Conservation (phyloP, 108 stramenopile species). For the Fragilaria radians region DNA sequence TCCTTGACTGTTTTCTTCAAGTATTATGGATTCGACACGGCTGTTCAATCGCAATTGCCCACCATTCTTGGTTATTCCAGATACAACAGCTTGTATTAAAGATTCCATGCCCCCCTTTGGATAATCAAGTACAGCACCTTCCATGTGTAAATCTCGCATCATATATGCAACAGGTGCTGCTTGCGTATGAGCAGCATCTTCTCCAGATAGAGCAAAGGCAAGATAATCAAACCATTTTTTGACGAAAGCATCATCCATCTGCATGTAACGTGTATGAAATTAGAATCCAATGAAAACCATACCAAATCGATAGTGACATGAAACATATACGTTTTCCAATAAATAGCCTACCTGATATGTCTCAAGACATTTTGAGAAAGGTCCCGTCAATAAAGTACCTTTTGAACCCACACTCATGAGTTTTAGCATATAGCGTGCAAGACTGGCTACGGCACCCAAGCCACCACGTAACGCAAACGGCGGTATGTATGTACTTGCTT, state of each 20-base stretch:
- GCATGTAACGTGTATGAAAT: background rate
- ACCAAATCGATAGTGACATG: background rate
- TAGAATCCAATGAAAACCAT: too few relatives aligned
- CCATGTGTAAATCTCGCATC: slow-evolving; percentile 74
- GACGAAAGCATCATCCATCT: slow-evolving; percentile 40
- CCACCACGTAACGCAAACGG: slow-evolving; percentile 72
- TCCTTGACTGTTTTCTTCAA: slow-evolving; percentile 46
- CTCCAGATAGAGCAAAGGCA: slow-evolving; percentile 78
- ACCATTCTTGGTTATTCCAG: slow-evolving; percentile 42
- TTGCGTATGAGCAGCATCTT: slow-evolving; percentile 80
- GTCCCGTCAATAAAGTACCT: slow-evolving; percentile 53
- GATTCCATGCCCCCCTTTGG: slow-evolving; percentile 82
- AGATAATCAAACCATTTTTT: slow-evolving; percentile 72
- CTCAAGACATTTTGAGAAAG: slow-evolving; percentile 55
- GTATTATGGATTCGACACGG: slow-evolving; percentile 41
- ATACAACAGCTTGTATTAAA: slow-evolving; percentile 70
- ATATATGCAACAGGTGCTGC: slow-evolving; percentile 90
- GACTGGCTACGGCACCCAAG: slow-evolving; percentile 23
- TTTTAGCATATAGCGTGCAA: slow-evolving; percentile 40
- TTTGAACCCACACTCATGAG: slow-evolving; percentile 59
- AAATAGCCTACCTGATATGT: slow-evolving; percentile 16
- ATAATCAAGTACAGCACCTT: slow-evolving; percentile 74
- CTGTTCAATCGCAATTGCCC: slow-evolving; percentile 46
- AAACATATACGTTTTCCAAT: background rate
- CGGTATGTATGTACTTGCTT: slow-evolving; percentile 57